A percentile compares a stretch with the other conserved stretches of the same genome.
phyloP scores from a whole-genome alignment of 2,329 filamentous ascomycete genomes.

The Aureobasidium sp. region DNA sequence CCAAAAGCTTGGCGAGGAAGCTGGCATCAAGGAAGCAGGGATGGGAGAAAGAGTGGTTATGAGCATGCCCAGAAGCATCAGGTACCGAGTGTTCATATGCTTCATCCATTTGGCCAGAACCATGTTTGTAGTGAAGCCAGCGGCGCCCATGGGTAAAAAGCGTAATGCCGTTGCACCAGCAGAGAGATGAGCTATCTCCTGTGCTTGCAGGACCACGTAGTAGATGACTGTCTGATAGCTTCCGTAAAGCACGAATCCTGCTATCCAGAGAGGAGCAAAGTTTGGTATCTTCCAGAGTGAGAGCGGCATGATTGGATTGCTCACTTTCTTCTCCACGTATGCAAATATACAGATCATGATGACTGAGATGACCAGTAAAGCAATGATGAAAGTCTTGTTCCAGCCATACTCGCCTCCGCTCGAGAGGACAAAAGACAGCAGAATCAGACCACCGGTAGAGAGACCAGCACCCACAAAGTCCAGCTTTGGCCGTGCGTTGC shows the following conservation, averaged over 20 bases:
- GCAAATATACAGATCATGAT: constrained; percentile 34
- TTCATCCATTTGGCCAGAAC: constrained; percentile 32
- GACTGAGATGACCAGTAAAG: constrained; percentile 34
- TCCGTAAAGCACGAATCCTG: constrained; percentile 39
- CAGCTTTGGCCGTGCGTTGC: constrained; percentile 30
- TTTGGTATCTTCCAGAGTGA: constrained; percentile 41
- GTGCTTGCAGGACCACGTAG: constrained; percentile 37
- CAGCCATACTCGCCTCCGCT: constrained; percentile 42
- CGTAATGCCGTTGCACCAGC: constrained; percentile 35
- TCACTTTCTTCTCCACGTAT: constrained; percentile 37
- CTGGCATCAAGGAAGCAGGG: constrained; percentile 25
- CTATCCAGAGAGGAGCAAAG: constrained; percentile 41
- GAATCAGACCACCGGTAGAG: constrained; percentile 37
- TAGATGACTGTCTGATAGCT: constrained; percentile 39
- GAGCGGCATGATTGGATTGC: constrained; percentile 41
- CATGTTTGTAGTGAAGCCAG: constrained; percentile 22
- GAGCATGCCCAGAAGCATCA: constrained; percentile 31
- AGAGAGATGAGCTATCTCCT: constrained; percentile 34
- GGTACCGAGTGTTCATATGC: constrained; percentile 32
- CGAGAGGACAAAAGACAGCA: constrained; percentile 40
- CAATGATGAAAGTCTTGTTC: constrained; percentile 40
- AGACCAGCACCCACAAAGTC: constrained; percentile 38
- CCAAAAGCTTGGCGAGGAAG: constrained; percentile 27
- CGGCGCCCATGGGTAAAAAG: constrained; percentile 37
- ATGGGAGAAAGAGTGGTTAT: constrained; percentile 34